A percentile compares a stretch with the other conserved stretches of the same genome.
Conservation (phyloP, 2,329 filamentous ascomycete species). For the Aspergillus caelatus region DNA sequence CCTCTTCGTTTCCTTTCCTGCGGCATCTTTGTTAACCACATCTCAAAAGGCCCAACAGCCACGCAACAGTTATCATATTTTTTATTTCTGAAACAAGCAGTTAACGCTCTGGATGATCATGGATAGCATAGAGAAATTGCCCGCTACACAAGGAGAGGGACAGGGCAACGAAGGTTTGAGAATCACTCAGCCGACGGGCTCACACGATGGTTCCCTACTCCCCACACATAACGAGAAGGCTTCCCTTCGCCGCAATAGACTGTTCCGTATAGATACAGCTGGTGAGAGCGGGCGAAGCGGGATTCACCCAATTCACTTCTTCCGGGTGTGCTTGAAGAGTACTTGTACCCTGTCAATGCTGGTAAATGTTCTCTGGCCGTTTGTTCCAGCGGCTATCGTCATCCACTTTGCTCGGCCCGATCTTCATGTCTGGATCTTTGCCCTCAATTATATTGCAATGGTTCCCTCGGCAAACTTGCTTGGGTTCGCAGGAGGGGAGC, state of each 20-base stretch:
- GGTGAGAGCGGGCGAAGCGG: constrained; percentile 72
- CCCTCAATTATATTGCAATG: constrained; percentile 75
- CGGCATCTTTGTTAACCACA: no score
- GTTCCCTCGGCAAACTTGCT: constrained; percentile 74
- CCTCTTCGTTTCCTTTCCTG: not conserved
- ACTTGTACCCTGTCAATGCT: constrained; percentile 64
- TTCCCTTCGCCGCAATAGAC: constrained; percentile 17
- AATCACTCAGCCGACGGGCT: constrained; percentile 17
- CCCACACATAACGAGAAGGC: constrained; percentile 30
- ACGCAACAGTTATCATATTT: not conserved
- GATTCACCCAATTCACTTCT: constrained; percentile 65
- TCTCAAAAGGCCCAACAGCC: not conserved
- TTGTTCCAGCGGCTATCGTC: constrained; percentile 72
- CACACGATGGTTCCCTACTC: constrained; percentile 23
- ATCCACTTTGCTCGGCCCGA: constrained; percentile 60
- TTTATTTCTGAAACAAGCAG: not conserved
- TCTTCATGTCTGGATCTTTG: constrained; percentile 66
- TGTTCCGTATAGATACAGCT: constrained; percentile 41
- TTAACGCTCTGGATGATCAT: not conserved
- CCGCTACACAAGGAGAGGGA: constrained; percentile 14
- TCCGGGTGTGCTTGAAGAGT: constrained; percentile 66
- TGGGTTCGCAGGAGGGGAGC: constrained; percentile 72
- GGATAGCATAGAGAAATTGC: not conserved
- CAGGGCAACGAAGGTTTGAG: constrained; percentile 8
- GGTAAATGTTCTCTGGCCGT: constrained; percentile 74